Percentiles rank a stretch among this genome's conserved stretches.
phyloP scores from a whole-genome alignment of 805 yeast genomes.

The Metschnikowia amazonensis region DNA sequence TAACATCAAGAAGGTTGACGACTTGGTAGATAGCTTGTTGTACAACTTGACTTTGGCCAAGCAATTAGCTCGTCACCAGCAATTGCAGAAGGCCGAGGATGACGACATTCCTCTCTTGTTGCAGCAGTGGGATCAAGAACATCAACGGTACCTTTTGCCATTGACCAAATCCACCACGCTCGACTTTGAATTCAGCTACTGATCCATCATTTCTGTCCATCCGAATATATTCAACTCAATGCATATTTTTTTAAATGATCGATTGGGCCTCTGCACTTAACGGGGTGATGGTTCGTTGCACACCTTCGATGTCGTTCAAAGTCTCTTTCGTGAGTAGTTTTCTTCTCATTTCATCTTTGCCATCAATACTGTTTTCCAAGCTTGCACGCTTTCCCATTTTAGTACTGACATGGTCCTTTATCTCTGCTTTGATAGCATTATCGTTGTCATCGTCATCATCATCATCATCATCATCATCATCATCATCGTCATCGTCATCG shows the following conservation, averaged over 20 bases:
- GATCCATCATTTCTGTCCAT: neutral
- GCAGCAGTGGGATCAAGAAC: constrained; percentile 14
- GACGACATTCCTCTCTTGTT: constrained; percentile 3
- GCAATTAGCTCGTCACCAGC: constrained; percentile 12
- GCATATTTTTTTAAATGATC: constrained; percentile 9
- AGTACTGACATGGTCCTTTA: neutral
- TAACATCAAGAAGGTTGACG: constrained; percentile 50
- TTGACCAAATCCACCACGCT: neutral
- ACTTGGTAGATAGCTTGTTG: constrained; percentile 60
- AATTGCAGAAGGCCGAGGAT: constrained; percentile 8
- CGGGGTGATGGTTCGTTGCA: constrained; percentile 15
- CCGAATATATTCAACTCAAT: neutral
- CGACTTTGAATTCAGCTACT: neutral
- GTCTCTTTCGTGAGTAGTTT: constrained; percentile 7
- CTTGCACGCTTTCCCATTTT: neutral
- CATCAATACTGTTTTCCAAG: neutral
- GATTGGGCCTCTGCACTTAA: constrained; percentile 16
- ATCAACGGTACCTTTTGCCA: constrained; percentile 10
- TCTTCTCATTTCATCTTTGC: neutral
- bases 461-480: constrained; percentile 37
- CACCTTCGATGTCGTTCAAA: constrained; percentile 10
- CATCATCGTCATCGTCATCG: constrained; percentile 37
- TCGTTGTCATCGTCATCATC: constrained; percentile 22
- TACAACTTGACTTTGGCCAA: constrained; percentile 39
- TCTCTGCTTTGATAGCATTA: neutral